These are phyloP conservation scores for Phanerochaete sordida DNA, from an alignment of 768 basidiomycete species.

Conservation along the genomic window DNA sequence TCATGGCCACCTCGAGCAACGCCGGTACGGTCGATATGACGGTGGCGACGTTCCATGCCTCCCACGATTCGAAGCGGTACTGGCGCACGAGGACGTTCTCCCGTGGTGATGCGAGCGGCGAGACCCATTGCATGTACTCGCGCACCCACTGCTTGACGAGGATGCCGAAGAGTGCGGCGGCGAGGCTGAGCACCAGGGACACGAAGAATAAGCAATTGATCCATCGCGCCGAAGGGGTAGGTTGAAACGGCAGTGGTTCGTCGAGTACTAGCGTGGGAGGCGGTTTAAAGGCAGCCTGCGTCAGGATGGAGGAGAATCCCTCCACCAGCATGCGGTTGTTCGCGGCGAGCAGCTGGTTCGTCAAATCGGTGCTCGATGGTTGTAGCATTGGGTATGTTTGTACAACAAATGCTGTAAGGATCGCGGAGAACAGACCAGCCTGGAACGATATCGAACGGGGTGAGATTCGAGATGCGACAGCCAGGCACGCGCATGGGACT, in stretches of 20 bases:
- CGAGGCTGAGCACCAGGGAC: conserved; percentile 20
- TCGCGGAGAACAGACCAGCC: conserved; percentile 25
- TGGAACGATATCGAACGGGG: neutral
- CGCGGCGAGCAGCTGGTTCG: neutral
- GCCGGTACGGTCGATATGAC: conserved; percentile 6
- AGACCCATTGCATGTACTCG: neutral
- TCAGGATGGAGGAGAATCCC: neutral
- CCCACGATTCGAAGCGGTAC: neutral
- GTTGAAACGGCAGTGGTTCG: neutral
- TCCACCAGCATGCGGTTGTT: too few relatives aligned
- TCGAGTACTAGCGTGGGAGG: neutral
- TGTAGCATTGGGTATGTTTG: conserved; percentile 16
- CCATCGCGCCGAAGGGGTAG: neutral
- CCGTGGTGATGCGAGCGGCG: neutral
- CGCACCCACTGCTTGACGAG: conserved; percentile 28
- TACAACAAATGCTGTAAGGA: conserved; percentile 20
- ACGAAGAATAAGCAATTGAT: conserved; percentile 24
- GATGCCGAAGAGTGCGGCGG: conserved; percentile 23
- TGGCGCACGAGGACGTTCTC: conserved; percentile 6
- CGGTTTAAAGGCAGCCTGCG: conserved; percentile 8
- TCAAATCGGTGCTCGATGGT: neutral
- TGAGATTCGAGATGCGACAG: too few relatives aligned
- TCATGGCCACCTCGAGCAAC: conserved; percentile 10
- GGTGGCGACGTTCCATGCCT: conserved; percentile 1
- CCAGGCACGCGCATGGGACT: too few relatives aligned